Conservation (phyloP, 1,284 basidiomycete species). For the Cutaneotrichosporon sp. region DNA sequence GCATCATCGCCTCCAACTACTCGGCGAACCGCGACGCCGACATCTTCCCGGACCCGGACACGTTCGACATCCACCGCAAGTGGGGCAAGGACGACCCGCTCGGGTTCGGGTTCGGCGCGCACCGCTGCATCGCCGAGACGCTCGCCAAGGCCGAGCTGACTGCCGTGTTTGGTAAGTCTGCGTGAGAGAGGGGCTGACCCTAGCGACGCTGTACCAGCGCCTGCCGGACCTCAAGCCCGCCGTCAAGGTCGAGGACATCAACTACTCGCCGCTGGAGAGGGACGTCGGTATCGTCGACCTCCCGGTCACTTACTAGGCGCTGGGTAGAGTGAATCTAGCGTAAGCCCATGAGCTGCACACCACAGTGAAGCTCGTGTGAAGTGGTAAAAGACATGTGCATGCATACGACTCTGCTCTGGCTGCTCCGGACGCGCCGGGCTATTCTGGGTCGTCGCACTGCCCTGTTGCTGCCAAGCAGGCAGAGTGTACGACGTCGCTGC, state of each 20-base stretch:
- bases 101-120: constrained; percentile 15
- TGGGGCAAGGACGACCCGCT: constrained; percentile 13
- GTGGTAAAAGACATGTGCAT: too few relatives aligned
- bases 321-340: background rate
- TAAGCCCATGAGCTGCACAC: too few relatives aligned
- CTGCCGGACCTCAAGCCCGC: constrained; percentile 15
- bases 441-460: too few relatives aligned
- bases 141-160: constrained; percentile 19
- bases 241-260: constrained; percentile 12
- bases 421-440: too few relatives aligned
- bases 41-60: constrained; percentile 15
- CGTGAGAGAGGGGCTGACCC: background rate
- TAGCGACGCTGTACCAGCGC: constrained; percentile 16
- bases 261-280: constrained; percentile 12
- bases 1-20: constrained; percentile 23
- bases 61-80: constrained; percentile 18
- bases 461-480: too few relatives aligned
- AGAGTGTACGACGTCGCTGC: too few relatives aligned
- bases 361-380: too few relatives aligned
- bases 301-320: constrained; percentile 13
- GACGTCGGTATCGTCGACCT: constrained; percentile 18
- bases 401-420: too few relatives aligned
- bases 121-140: constrained; percentile 18
- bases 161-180: constrained; percentile 14
- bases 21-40: constrained; percentile 19